These are phyloP conservation scores for Sporothrix dimorphospora DNA, from an alignment of 2,329 filamentous ascomycete species.

Conservation along the genomic window DNA sequence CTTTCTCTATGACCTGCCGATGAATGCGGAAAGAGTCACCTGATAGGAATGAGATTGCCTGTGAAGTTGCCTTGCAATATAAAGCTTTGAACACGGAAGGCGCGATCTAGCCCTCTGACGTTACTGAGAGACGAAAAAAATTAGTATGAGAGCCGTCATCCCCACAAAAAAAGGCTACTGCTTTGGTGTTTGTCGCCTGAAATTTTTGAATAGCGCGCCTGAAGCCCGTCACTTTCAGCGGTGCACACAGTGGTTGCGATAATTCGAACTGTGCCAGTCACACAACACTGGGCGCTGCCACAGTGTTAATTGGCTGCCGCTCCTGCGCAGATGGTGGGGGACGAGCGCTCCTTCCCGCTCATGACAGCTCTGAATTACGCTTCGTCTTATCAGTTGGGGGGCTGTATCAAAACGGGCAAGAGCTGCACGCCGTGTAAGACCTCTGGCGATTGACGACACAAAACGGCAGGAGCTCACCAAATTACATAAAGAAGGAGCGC, in stretches of 20 bases:
- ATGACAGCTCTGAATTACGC: constrained; percentile 14
- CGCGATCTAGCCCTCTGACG: constrained; percentile 3
- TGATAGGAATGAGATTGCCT: background rate
- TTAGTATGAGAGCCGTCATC: constrained; percentile 7
- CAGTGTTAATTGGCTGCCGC: background rate
- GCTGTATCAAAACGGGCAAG: constrained; percentile 6
- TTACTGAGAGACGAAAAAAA: constrained; percentile 18
- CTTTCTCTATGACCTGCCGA: background rate
- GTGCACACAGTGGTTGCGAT: background rate
- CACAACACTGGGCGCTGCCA: background rate
- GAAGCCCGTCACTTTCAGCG: background rate
- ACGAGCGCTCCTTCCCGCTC: constrained; percentile 22
- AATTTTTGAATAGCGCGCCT: background rate
- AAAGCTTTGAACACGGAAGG: constrained; percentile 10
- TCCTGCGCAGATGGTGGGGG: constrained; percentile 17
- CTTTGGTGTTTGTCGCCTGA: background rate
- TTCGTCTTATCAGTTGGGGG: constrained; percentile 2
- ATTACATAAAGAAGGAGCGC: background rate
- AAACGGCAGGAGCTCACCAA: constrained; percentile 1
- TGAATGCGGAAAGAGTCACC: background rate
- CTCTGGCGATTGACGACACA: background rate
- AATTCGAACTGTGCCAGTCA: background rate
- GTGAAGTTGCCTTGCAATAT: background rate
- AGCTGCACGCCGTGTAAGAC: background rate
- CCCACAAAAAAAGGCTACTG: constrained; percentile 17